These are phyloP conservation scores for Oxyria digyna DNA, from an alignment of 148 eudicot genomes.

Conservation along the genomic window DNA sequence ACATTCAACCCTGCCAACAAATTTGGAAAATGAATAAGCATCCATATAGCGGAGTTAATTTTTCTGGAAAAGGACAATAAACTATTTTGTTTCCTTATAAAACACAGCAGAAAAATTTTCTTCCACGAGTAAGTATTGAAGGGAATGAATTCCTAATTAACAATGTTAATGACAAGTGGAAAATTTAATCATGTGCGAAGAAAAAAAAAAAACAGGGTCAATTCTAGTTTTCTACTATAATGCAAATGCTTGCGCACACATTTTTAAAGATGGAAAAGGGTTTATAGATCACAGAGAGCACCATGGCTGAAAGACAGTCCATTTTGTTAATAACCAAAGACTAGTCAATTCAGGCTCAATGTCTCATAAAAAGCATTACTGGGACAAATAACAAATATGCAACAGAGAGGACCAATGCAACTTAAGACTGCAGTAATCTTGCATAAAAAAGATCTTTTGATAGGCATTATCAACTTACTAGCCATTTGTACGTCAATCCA, in stretches of 20 bases:
- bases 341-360: background rate
- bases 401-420: background rate
- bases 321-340: background rate
- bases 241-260: background rate
- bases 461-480: slow-evolving; percentile 27
- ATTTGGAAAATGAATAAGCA: background rate
- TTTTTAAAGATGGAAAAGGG: background rate
- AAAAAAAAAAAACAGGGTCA: no score
- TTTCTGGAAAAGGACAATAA: background rate
- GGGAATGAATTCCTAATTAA: background rate
- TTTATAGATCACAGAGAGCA: background rate
- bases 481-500: slow-evolving; percentile 95
- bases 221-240: background rate
- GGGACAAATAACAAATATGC: background rate
- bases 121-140: background rate
- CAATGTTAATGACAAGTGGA: background rate
- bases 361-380: background rate
- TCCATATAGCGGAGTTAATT: background rate
- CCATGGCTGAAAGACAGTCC: background rate
- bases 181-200: background rate
- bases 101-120: background rate
- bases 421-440: background rate
- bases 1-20: slow-evolving; percentile 57
- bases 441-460: background rate
- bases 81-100: background rate